Percentiles rank a stretch among this genome's conserved stretches.
Evolutionary conservation across 2,329 filamentous ascomycete genomes (phyloP).

Genomic region (Xylaria multiplex): DNA sequence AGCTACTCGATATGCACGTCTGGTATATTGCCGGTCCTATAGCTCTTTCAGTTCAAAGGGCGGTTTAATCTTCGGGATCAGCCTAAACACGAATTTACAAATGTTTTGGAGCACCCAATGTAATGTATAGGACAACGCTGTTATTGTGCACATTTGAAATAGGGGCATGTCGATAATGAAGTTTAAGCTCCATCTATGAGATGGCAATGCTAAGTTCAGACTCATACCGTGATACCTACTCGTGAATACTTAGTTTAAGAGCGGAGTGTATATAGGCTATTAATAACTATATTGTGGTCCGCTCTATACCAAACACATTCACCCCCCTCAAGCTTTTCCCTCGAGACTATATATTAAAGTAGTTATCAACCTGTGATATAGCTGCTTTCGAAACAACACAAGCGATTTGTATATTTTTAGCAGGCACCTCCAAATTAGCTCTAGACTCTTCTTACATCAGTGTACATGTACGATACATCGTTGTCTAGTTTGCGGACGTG

Average conservation of each 20-base stretch:
- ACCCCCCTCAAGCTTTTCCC: neutral
- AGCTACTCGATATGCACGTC: neutral
- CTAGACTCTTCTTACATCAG: no score
- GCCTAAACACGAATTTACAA: no score
- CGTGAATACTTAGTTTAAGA: neutral
- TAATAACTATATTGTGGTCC: neutral
- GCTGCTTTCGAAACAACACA: no score
- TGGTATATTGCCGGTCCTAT: slow-evolving; percentile 5
- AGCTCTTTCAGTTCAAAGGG: neutral
- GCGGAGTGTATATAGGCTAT: no score
- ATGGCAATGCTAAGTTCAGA: no score
- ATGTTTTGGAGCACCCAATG: neutral
- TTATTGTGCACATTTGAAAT: no score
- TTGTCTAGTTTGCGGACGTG: no score
- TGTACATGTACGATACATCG: no score
- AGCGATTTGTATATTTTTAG: no score
- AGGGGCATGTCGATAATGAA: neutral
- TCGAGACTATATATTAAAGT: neutral
- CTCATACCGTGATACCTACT: neutral
- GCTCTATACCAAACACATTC: neutral
- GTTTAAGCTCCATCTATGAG: neutral
- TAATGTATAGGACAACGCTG: neutral
- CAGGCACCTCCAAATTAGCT: no score
- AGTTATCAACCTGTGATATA: no score
- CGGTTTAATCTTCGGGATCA: neutral